phyloP scores from a whole-genome alignment of 352 stramenopile species.

The Globisporangium cylindrosporum region DNA sequence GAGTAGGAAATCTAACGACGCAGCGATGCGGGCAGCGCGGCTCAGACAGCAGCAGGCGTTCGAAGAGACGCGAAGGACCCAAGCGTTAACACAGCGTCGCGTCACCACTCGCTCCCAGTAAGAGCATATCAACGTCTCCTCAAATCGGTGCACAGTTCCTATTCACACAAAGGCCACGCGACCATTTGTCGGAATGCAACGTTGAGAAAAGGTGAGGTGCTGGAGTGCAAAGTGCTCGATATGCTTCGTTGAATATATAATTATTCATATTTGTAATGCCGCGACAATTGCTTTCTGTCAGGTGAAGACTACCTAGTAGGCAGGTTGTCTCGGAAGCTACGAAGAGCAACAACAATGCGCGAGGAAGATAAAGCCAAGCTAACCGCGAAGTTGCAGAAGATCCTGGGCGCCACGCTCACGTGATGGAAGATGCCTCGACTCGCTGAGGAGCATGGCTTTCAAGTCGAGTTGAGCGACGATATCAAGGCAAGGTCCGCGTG shows the following conservation, averaged over 20 bases:
- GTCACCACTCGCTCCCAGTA: slow-evolving; percentile 2
- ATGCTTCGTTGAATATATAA: too few species aligned
- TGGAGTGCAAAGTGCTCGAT: too few species aligned
- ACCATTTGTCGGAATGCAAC: background rate
- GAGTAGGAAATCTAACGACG: slow-evolving; percentile 44
- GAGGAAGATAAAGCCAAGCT: background rate
- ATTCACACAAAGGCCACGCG: background rate
- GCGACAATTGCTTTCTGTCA: too few species aligned
- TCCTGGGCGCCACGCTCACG: background rate
- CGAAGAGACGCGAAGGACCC: background rate
- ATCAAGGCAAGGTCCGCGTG: background rate
- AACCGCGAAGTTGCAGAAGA: background rate
- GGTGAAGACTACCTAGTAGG: too few species aligned
- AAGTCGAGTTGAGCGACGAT: background rate
- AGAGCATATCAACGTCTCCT: background rate
- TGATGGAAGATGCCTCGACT: background rate
- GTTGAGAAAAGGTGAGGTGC: background rate
- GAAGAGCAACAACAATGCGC: background rate
- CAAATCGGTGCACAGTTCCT: background rate
- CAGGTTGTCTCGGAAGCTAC: background rate
- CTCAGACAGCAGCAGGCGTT: slow-evolving; percentile 28
- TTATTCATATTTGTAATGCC: too few species aligned
- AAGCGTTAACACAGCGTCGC: slow-evolving; percentile 8
- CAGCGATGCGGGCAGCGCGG: slow-evolving; percentile 64
- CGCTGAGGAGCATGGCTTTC: background rate